These are phyloP conservation scores for Hapsidospora chrysogenum DNA, from an alignment of 495 filamentous ascomycete genomes.

Conservation along the genomic window DNA sequence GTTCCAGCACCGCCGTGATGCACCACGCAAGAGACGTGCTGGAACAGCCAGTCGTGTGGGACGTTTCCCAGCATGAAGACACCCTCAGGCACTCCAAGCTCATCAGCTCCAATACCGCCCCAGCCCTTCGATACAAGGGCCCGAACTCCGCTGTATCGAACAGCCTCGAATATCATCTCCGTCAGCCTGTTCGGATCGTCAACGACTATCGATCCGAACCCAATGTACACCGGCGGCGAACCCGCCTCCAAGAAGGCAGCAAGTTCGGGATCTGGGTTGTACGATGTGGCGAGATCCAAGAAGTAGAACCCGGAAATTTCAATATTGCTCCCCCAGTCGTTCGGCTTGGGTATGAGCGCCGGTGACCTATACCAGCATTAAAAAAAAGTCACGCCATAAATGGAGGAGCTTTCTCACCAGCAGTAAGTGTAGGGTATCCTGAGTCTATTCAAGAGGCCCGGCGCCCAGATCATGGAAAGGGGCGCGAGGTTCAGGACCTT, in stretches of 20 bases:
- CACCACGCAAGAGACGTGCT: slow-evolving; percentile 55
- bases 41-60: slow-evolving; percentile 75
- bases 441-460: slow-evolving; percentile 40
- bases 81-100: slow-evolving; percentile 39
- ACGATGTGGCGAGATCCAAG: slow-evolving; percentile 42
- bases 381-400: not conserved
- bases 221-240: slow-evolving; percentile 61
- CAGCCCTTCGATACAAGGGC: slow-evolving; percentile 70
- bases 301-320: slow-evolving; percentile 50
- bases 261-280: slow-evolving; percentile 36
- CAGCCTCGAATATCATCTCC: slow-evolving; percentile 48
- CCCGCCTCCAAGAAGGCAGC: slow-evolving; percentile 37
- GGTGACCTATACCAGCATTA: slow-evolving; percentile 22
- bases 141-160: slow-evolving; percentile 45
- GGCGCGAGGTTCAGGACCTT: slow-evolving; percentile 43
- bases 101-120: slow-evolving; percentile 54
- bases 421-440: slow-evolving; percentile 48
- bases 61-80: slow-evolving; percentile 67
- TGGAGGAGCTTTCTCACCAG: too few species aligned
- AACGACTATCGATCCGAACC: slow-evolving; percentile 70
- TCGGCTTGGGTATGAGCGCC: slow-evolving; percentile 44
- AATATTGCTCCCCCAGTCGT: slow-evolving; percentile 46
- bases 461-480: slow-evolving; percentile 47
- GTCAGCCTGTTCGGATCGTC: slow-evolving; percentile 56
- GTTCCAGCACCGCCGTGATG: slow-evolving; percentile 78